Conservation (phyloP, 371 early-diverging fungal species). For the Amoeboaphelidium protococcarum region DNA sequence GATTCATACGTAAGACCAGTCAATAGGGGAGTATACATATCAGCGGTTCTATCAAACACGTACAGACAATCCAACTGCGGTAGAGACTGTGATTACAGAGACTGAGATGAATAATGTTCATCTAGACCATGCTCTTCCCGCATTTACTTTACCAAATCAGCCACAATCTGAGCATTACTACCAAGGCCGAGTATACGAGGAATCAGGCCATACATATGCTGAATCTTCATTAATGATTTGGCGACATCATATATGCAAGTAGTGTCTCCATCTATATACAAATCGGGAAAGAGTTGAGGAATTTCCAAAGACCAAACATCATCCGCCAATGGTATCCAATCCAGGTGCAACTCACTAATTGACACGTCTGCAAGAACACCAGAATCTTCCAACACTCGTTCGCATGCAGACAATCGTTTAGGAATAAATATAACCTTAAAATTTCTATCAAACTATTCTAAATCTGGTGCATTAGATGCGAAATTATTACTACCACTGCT, state of each 20-base stretch:
- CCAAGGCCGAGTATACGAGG: conserved; percentile 76
- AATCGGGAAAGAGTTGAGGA: conserved; percentile 44
- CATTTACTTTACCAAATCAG: conserved; percentile 53
- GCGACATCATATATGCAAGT: conserved; percentile 48
- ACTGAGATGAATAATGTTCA: conserved; percentile 7
- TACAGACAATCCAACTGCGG: conserved; percentile 59
- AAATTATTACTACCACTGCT: too few species aligned
- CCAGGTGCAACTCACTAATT: conserved; percentile 60
- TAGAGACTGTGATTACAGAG: conserved; percentile 8
- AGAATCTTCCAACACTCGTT: conserved; percentile 59
- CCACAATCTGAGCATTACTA: conserved; percentile 41
- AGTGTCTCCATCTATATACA: conserved; percentile 64
- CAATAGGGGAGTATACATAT: conserved; percentile 64
- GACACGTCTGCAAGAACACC: conserved; percentile 62
- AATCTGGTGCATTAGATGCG: too few species aligned
- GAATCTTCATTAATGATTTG: conserved; percentile 54
- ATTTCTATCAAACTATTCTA: too few species aligned
- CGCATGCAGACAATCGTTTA: conserved; percentile 22
- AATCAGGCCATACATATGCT: conserved; percentile 54
- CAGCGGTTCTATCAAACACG: conserved; percentile 64
- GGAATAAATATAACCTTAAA: too few species aligned
- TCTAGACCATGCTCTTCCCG: conserved; percentile 39
- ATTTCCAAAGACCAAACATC: conserved; percentile 72
- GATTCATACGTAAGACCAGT: conserved; percentile 86
- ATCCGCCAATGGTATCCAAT: conserved; percentile 62